Percentiles rank a stretch among this genome's conserved stretches.
Conservation (phyloP, 2,329 filamentous ascomycete genomes). For the Hymenoscyphus albidus region DNA sequence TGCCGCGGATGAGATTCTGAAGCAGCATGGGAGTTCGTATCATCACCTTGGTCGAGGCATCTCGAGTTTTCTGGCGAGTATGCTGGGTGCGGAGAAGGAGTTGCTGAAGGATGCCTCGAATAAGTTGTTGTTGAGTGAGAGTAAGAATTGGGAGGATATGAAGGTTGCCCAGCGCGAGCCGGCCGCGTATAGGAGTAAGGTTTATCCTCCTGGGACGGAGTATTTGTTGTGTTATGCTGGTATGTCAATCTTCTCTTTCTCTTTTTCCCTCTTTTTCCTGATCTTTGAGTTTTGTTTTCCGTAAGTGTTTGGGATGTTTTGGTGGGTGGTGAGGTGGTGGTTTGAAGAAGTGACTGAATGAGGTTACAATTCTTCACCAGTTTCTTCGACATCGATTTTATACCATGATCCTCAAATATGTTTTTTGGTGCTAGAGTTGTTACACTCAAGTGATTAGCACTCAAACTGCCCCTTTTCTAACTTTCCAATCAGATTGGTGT, state of each 20-base stretch:
- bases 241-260: constrained; percentile 10
- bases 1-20: constrained; percentile 69
- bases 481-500: no score
- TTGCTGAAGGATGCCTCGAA: constrained; percentile 79
- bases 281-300: background rate
- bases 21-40: constrained; percentile 75
- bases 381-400: no score
- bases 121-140: constrained; percentile 71
- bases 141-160: constrained; percentile 70
- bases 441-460: no score
- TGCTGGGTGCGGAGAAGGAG: constrained; percentile 87
- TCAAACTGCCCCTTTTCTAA: no score
- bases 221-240: constrained; percentile 76
- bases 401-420: no score
- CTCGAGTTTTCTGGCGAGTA: constrained; percentile 78
- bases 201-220: constrained; percentile 83
- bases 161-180: constrained; percentile 67
- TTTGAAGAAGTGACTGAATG: no score
- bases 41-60: constrained; percentile 81
- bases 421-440: no score
- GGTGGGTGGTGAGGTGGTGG: no score
- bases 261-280: background rate
- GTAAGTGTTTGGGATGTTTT: no score
- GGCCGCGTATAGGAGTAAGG: constrained; percentile 47
- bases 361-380: no score